Evolutionary conservation across 345 rosid genomes (phyloP).

Genomic region (Sisymbrium irio): DNA sequence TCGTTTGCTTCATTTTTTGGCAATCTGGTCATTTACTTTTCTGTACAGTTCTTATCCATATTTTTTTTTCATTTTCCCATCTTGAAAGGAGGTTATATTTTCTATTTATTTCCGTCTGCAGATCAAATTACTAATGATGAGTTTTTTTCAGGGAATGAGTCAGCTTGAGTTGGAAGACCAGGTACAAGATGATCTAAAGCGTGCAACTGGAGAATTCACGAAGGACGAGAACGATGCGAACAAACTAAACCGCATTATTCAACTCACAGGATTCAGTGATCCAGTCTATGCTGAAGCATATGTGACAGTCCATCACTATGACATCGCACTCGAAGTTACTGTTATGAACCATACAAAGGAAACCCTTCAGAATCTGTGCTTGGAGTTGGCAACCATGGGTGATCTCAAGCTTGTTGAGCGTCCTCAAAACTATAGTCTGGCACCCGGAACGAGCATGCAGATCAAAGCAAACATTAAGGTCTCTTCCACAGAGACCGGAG

Average conservation of each 20-base stretch:
- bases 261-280: slow-evolving; percentile 98
- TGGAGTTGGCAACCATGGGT: too few relatives aligned
- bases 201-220: slow-evolving; percentile 97
- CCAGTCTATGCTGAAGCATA: slow-evolving; percentile 99
- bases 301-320: too few relatives aligned
- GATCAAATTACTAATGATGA: background rate
- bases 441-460: too few relatives aligned
- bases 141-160: background rate
- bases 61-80: background rate
- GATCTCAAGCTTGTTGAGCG: too few relatives aligned
- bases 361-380: too few relatives aligned
- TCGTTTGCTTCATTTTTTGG: background rate
- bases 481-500: too few relatives aligned
- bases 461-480: too few relatives aligned
- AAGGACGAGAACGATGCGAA: slow-evolving; percentile 94
- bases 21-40: background rate
- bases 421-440: too few relatives aligned
- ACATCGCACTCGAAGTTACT: too few relatives aligned
- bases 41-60: background rate
- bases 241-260: slow-evolving; percentile 94
- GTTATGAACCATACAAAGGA: too few relatives aligned
- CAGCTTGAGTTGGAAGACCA: slow-evolving; percentile 59
- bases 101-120: background rate
- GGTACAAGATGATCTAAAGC: slow-evolving; percentile 95
- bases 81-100: background rate